A percentile compares a stretch with the other conserved stretches of the same genome.
These are phyloP conservation scores for Fragaria nilgerrensis DNA, from an alignment of 306 rosid genomes.

Conservation along the genomic window DNA sequence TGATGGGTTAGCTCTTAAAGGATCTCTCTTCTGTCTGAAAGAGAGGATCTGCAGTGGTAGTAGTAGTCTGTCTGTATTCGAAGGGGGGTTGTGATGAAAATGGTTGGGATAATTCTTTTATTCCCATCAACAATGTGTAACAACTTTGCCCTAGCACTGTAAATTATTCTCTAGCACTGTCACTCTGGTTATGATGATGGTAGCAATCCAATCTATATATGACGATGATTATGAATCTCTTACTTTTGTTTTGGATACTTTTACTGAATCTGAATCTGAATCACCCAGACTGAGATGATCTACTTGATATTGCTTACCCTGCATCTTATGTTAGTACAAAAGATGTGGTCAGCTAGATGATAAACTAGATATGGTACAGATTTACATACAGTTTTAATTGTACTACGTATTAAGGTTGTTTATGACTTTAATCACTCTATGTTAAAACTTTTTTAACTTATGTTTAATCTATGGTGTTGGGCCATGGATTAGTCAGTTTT, in stretches of 20 bases:
- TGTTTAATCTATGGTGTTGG: not conserved
- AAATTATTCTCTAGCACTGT: not conserved
- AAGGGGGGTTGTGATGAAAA: slow-evolving; percentile 20
- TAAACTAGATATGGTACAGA: not conserved
- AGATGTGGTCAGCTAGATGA: not conserved
- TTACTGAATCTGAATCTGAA: slow-evolving; percentile 1
- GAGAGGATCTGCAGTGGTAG: slow-evolving; percentile 21
- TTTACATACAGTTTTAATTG: not conserved
- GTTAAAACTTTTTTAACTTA: not conserved
- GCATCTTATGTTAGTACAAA: not conserved
- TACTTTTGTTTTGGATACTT: not conserved
- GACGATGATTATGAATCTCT: not conserved
- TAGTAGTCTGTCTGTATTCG: slow-evolving; percentile 4
- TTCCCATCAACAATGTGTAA: slow-evolving; percentile 19
- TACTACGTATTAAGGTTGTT: not conserved
- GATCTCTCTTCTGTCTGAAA: slow-evolving; percentile 15
- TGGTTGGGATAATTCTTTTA: slow-evolving; percentile 12
- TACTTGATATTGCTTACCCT: not conserved
- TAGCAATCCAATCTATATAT: not conserved
- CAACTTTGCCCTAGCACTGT: not conserved
- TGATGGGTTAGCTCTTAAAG: slow-evolving; percentile 5
- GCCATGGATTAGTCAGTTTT: not conserved
- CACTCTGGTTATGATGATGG: slow-evolving; percentile 1
- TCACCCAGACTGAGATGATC: not conserved
- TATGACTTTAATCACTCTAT: not conserved